These are phyloP conservation scores for Oryza glumipatula DNA, from an alignment of 176 grass and related monocot genomes.

Conservation along the genomic window DNA sequence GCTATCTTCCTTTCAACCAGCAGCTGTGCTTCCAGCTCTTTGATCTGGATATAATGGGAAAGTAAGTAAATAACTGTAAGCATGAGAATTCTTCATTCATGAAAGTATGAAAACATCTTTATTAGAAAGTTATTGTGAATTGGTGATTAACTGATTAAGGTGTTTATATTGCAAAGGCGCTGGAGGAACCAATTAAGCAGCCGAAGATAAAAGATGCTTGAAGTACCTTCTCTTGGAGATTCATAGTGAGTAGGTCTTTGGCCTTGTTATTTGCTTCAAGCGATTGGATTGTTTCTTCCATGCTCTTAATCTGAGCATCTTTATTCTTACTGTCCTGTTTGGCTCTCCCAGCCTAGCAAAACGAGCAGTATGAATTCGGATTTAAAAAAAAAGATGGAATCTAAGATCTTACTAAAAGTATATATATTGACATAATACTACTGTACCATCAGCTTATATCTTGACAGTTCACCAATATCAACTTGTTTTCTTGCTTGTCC, in stretches of 20 bases:
- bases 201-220: not conserved
- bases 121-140: not conserved
- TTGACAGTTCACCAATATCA: slow-evolving; percentile 74
- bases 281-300: slow-evolving; percentile 82
- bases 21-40: slow-evolving; percentile 89
- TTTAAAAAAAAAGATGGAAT: not conserved
- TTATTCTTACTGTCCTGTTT: slow-evolving; percentile 85
- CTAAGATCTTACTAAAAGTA: not conserved
- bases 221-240: slow-evolving; percentile 89
- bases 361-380: not conserved
- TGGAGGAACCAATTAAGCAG: not conserved
- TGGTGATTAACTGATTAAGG: too few relatives aligned
- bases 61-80: not conserved
- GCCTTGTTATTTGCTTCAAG: slow-evolving; percentile 83
- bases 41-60: slow-evolving; percentile 52
- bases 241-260: slow-evolving; percentile 72
- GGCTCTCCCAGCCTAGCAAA: slow-evolving; percentile 74
- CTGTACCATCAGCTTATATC: slow-evolving; percentile 89
- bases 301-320: slow-evolving; percentile 78
- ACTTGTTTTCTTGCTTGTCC: slow-evolving; percentile 90
- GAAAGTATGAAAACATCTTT: not conserved
- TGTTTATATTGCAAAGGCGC: not conserved
- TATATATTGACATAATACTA: not conserved
- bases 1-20: slow-evolving; percentile 90
- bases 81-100: not conserved